Percentiles rank a stretch among this genome's conserved stretches.
Evolutionary conservation across 2,329 filamentous ascomycete species (phyloP).

Genomic region (Rhynchosporium graminicola): DNA sequence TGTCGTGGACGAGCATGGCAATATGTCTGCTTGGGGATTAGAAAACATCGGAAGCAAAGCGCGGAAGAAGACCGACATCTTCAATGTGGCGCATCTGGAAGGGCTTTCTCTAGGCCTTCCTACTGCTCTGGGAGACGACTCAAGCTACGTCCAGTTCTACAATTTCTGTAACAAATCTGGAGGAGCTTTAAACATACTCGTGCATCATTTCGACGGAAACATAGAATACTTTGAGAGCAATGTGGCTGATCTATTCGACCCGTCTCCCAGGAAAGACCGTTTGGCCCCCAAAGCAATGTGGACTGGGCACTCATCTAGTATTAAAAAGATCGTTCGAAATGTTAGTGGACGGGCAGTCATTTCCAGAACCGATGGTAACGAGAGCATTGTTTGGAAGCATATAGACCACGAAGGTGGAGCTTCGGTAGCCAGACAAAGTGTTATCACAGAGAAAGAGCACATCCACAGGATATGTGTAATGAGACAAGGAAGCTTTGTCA

Average conservation of each 20-base stretch:
- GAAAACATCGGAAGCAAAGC: slow-evolving; percentile 78
- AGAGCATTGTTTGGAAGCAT: slow-evolving; percentile 83
- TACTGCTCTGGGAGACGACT: slow-evolving; percentile 24
- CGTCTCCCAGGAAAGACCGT: slow-evolving; percentile 59
- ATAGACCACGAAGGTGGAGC: slow-evolving; percentile 51
- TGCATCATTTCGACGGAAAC: slow-evolving; percentile 83
- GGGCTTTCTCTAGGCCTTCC: slow-evolving; percentile 50
- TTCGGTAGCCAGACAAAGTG: slow-evolving; percentile 65
- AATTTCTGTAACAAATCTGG: slow-evolving; percentile 68
- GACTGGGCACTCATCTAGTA: slow-evolving; percentile 79
- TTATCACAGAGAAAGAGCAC: slow-evolving; percentile 65
- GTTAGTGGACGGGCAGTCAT: slow-evolving; percentile 78
- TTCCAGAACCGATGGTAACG: slow-evolving; percentile 75
- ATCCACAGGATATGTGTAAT: slow-evolving; percentile 81
- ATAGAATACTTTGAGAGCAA: slow-evolving; percentile 80
- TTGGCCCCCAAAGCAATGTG: slow-evolving; percentile 67
- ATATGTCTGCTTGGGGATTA: slow-evolving; percentile 89
- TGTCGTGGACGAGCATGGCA: slow-evolving; percentile 77
- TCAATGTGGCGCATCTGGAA: slow-evolving; percentile 81
- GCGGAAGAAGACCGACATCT: slow-evolving; percentile 68
- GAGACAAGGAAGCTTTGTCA: slow-evolving; percentile 73
- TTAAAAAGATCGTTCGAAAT: slow-evolving; percentile 86
- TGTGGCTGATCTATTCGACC: slow-evolving; percentile 79
- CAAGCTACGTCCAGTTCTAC: slow-evolving; percentile 65
- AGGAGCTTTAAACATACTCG: slow-evolving; percentile 69